Base-by-base conservation (phyloP, 2,329 filamentous ascomycete genomes). In the Biscogniauxia sp. region DNA sequence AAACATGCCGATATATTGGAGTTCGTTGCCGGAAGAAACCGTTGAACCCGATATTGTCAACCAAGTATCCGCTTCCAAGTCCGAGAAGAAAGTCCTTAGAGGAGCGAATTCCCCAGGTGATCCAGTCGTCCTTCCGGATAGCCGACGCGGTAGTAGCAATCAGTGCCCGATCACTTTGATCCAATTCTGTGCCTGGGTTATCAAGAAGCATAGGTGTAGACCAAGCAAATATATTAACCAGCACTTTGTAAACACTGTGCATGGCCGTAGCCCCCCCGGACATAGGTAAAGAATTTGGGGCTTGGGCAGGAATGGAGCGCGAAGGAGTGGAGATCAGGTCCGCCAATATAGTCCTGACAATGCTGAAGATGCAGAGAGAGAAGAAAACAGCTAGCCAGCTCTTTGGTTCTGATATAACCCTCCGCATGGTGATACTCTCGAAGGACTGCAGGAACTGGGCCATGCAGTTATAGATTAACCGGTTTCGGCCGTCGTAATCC, bases 331-430 rank as follows among this genome's bases (percentile, higher is more conserved):
- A 73, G 20, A 75, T 73, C 37, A 82, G 73, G 58, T 84, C 81
- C 17, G 80, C 74, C 5, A 86, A 72, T 1, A 87, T 76, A 0
- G 82, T 82, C 54, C 80, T 79, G 20, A 82, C 77, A 26, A 83
- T 75, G 68, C 83, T 86, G 66, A 87, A 85, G n/a, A 87, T 80
- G 69, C 84, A 85, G 19, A 87, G 71, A 13, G 84, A 80, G 55
- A 83, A 74, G 61, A 86, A 84, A 3, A 79, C 70, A 1, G 84
- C 80, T 17, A 85, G 69, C 79, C 82, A 84, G 58, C 76, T 76
- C 64, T 77, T 78, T 8, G 77, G 73, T 23, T 76, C 75, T 20
- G 78, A 69, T 5, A 73, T 70, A n/a, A 73, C 71, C 32, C 73
- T 73, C 23, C 76, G 74, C 59, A 78, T 70, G 1, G 79, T 76